Evolutionary conservation across 106 monocot species (phyloP).

Genomic region (Triglochin maritima): DNA sequence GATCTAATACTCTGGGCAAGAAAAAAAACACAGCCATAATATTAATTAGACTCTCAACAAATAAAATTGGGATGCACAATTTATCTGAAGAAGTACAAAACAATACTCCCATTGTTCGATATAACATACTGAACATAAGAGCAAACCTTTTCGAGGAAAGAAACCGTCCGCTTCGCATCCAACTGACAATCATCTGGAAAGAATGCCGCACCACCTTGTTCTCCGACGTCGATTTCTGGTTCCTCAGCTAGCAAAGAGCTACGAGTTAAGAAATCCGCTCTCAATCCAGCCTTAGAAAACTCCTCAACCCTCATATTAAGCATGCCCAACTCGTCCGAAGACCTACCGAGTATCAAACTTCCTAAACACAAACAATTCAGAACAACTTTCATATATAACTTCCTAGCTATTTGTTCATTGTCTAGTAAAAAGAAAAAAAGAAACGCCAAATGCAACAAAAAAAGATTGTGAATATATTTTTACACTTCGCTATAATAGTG

Average conservation of each 20-base stretch:
- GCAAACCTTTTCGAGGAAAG: constrained; percentile 60
- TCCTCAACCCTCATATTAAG: constrained; percentile 48
- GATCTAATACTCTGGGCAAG: constrained; percentile 38
- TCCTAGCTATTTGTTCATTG: too few relatives aligned
- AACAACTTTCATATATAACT: too few relatives aligned
- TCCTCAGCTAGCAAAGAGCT: constrained; percentile 38
- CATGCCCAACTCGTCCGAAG: constrained; percentile 32
- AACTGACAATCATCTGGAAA: constrained; percentile 75
- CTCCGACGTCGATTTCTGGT: constrained; percentile 50
- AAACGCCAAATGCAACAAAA: too few relatives aligned
- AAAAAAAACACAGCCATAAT: neutral
- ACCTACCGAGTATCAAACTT: constrained; percentile 86
- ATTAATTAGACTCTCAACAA: neutral
- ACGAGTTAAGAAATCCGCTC: constrained; percentile 48
- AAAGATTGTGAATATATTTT: too few relatives aligned
- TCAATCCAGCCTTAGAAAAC: constrained; percentile 48
- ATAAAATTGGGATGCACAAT: too few relatives aligned
- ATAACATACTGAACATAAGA: too few relatives aligned
- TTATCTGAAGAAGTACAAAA: neutral
- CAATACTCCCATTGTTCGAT: too few relatives aligned
- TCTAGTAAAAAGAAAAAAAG: too few relatives aligned
- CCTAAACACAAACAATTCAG: constrained; percentile 19
- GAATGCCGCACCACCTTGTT: constrained; percentile 53
- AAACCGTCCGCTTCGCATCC: constrained; percentile 56
- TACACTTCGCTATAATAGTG: too few relatives aligned